Conservation (phyloP, 768 basidiomycete genomes). For the Obba rivulosa region DNA sequence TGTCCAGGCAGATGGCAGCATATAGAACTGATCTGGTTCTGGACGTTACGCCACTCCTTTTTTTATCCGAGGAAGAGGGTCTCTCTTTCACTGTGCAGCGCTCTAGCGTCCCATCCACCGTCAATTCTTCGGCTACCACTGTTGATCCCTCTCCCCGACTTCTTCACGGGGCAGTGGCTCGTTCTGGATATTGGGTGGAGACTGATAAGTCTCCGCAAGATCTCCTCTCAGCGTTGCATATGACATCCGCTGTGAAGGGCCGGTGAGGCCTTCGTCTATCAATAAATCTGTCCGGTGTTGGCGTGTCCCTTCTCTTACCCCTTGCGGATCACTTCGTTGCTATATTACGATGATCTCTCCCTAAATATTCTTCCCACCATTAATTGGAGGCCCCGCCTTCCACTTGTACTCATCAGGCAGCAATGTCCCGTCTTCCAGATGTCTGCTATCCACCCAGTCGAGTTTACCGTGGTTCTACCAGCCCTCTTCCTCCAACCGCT, state of each 20-base stretch:
- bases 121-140: conserved; percentile 26
- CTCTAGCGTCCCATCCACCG: conserved; percentile 29
- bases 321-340: too few relatives aligned
- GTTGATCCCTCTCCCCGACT: conserved; percentile 35
- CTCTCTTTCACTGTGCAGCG: conserved; percentile 23
- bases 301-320: too few relatives aligned
- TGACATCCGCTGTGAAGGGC: conserved; percentile 36
- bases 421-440: conserved; percentile 2
- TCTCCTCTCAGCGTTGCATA: too few relatives aligned
- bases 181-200: conserved; percentile 57
- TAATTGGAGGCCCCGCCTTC: too few relatives aligned
- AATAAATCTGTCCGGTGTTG: conserved; percentile 35
- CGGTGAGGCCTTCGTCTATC: conserved; percentile 41
- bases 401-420: conserved; percentile 9
- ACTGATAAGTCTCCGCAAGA: conserved; percentile 37
- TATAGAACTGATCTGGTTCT: conserved; percentile 35
- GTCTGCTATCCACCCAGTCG: conserved; percentile 5
- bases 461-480: conserved; percentile 7
- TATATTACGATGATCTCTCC: too few relatives aligned
- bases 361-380: too few relatives aligned
- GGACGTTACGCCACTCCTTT: conserved; percentile 29
- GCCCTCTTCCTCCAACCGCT: conserved; percentile 2
- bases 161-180: conserved; percentile 44
- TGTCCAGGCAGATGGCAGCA: not conserved
- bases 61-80: not conserved